Evolutionary conservation across 371 early-diverging fungal species (phyloP), one percentile per base, ranked within the genome.

Genomic region (Actinomortierella ambigua): DNA sequence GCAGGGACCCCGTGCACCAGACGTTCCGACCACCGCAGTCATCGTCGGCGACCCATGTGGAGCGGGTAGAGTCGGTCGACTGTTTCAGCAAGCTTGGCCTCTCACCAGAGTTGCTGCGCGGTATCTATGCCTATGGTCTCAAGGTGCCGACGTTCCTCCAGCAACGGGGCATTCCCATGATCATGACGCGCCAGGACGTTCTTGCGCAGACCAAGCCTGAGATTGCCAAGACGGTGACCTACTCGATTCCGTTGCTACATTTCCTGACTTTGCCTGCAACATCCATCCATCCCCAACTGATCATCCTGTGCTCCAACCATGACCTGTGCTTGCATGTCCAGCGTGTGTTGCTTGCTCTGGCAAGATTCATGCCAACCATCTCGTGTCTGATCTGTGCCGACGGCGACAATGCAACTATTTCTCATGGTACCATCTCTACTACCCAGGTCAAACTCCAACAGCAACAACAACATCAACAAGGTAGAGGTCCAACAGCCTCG

Each of bases 91-190:
- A 67, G 42, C 57, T 73, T 8, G 60, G 67, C 1, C 49, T 73
- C 17, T 48, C 42, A 7, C 73, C 73, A 20, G 73, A 73, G 23
- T 59, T 71, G 15, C 40, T 71, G 27, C 62, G 73, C 18, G 73
- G 73, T 28, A 71, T 71, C 23, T 41, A 29, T 42, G 44, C 8
- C 28, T 24, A 4, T 55, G 66, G 73, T 2, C 41, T 73, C 20
- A 67, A 73, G 50, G 62, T 73, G 67, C 73, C 73, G 0, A 63
- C 73, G 17, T 63, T 73, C 18, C 42, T 73, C 17, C 73, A 73
- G 47, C 73, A 73, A 39, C 73, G 73, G 2, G 73, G 73, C 4
- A 67, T 73, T 14, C 73, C 73, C 9, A 73, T 73, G 73, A 73
- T 73, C 59, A 73, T 73, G 73, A 66, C 63, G 9, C 52, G 39